Evolutionary conservation across 2,329 filamentous ascomycete genomes (phyloP).

Genomic region (Fusarium sp.): DNA sequence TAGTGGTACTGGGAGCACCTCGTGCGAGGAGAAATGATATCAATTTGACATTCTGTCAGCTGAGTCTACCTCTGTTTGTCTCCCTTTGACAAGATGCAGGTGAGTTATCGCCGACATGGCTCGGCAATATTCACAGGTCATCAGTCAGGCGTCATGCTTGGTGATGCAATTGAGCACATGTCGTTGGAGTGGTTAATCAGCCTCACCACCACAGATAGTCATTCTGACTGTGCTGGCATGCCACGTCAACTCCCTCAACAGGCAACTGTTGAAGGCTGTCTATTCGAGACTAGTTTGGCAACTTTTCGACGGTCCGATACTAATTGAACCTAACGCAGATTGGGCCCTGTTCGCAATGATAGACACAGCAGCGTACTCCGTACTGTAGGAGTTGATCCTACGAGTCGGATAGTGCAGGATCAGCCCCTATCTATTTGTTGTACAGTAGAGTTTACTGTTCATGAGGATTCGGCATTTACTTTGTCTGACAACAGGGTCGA

Average conservation of each 20-base stretch:
- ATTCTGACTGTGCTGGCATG: conserved; percentile 32
- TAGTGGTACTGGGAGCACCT: not conserved
- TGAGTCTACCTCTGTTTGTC: conserved; percentile 20
- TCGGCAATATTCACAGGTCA: conserved; percentile 4
- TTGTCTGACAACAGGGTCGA: not conserved
- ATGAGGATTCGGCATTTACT: not conserved
- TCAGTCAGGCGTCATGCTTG: conserved; percentile 16
- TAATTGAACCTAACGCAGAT: conserved; percentile 4
- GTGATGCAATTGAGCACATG: conserved; percentile 27
- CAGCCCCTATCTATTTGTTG: conserved; percentile 13
- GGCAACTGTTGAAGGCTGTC: conserved; percentile 28
- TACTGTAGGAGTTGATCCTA: not conserved
- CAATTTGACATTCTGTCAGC: conserved; percentile 19
- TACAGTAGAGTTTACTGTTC: not conserved
- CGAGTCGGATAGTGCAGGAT: not conserved
- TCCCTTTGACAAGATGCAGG: conserved; percentile 17
- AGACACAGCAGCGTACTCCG: not conserved
- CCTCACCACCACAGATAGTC: conserved; percentile 4
- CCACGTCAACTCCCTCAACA: conserved; percentile 36
- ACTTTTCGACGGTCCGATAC: conserved; percentile 11
- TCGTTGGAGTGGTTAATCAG: conserved; percentile 20
- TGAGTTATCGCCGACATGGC: conserved; percentile 35
- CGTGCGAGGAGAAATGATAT: conserved; percentile 21
- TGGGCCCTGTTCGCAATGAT: conserved; percentile 25
- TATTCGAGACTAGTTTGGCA: conserved; percentile 9